These are phyloP conservation scores for Wickerhamiella azymoides DNA, from an alignment of 805 yeast species.

Conservation along the genomic window DNA sequence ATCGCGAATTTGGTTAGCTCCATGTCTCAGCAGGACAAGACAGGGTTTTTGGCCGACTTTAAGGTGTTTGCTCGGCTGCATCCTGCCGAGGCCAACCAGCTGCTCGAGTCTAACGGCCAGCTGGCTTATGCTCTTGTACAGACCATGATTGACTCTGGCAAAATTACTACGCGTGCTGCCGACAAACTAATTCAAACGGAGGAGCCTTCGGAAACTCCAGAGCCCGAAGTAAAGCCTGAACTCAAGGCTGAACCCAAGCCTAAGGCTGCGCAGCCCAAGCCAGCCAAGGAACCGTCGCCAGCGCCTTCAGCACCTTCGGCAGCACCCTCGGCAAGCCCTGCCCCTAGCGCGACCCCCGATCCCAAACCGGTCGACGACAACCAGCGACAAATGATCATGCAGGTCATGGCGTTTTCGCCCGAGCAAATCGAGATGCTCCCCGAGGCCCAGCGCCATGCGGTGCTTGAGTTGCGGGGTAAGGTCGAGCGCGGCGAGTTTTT, in stretches of 20 bases:
- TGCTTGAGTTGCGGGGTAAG: conserved; percentile 18
- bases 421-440: conserved; percentile 38
- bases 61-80: conserved; percentile 42
- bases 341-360: background rate
- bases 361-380: conserved; percentile 1
- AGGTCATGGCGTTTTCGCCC: conserved; percentile 39
- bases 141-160: conserved; percentile 34
- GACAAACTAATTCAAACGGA: conserved; percentile 11
- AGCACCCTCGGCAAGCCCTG: conserved; percentile 6
- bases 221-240: background rate
- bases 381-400: conserved; percentile 29
- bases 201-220: background rate
- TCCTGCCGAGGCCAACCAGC: conserved; percentile 43
- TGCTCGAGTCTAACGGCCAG: conserved; percentile 65
- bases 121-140: conserved; percentile 73
- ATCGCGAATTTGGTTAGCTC: conserved; percentile 15
- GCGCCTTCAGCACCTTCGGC: no score
- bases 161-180: conserved; percentile 21
- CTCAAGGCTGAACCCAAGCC: background rate
- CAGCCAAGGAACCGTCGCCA: background rate
- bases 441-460: conserved; percentile 35
- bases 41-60: conserved; percentile 41
- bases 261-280: background rate
- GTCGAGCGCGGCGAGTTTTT: conserved; percentile 18
- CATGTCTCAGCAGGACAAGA: conserved; percentile 28